Percentiles rank a stretch among this genome's conserved stretches.
Evolutionary conservation across 1,284 basidiomycete species (phyloP).

Genomic region (Salmacisia buchloeana): DNA sequence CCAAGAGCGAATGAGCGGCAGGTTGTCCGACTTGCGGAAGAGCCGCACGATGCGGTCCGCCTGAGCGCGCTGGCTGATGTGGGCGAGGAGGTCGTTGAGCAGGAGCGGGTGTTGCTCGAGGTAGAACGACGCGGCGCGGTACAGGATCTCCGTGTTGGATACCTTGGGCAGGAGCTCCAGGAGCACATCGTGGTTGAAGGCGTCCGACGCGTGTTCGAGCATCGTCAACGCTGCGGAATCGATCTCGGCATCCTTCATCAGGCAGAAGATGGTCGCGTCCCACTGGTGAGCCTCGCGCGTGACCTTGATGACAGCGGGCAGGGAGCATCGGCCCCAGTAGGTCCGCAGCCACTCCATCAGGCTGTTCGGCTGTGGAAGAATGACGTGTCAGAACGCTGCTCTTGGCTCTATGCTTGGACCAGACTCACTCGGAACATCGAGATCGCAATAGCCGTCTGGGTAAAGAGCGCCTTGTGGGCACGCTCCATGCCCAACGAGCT

Average conservation of each 20-base stretch:
- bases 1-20: conserved; percentile 90
- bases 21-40: conserved; percentile 81
- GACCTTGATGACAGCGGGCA: conserved; percentile 88
- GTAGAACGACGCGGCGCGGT: conserved; percentile 62
- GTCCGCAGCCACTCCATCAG: conserved; percentile 99
- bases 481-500: conserved; percentile 87
- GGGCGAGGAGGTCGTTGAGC: conserved; percentile 85
- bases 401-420: neutral
- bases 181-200: conserved; percentile 99
- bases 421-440: conserved; percentile 6
- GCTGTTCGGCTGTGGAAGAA: conserved; percentile 71
- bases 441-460: conserved; percentile 86
- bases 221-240: conserved; percentile 94
- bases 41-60: conserved; percentile 90
- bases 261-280: conserved; percentile 95
- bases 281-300: conserved; percentile 95
- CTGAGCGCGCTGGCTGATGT: conserved; percentile 86
- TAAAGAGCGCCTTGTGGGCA: conserved; percentile 80
- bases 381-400: neutral
- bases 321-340: conserved; percentile 95
- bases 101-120: conserved; percentile 87
- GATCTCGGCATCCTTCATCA: conserved; percentile 95
- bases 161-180: conserved; percentile 55
- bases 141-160: conserved; percentile 98
- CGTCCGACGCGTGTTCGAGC: conserved; percentile 94